A percentile compares a stretch with the other conserved stretches of the same genome.
Evolutionary conservation across 1,284 basidiomycete species (phyloP).

Genomic region (Ustilago sp.): DNA sequence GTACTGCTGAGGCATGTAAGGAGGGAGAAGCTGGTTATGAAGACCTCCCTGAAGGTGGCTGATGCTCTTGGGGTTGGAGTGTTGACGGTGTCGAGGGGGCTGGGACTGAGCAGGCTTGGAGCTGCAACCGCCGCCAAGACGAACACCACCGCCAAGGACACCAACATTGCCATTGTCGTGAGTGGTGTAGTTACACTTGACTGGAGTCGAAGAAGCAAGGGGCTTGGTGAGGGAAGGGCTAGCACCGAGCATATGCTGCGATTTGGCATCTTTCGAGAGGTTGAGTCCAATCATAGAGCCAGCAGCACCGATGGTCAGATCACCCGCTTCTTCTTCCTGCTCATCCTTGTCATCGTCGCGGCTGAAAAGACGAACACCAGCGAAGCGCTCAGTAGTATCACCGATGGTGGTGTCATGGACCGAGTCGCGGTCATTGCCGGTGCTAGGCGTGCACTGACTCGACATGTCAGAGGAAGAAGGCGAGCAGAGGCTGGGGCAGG

Average conservation of each 20-base stretch:
- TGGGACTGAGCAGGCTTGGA: neutral
- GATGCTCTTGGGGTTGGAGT: slow-evolving; percentile 40
- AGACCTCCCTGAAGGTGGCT: slow-evolving; percentile 33
- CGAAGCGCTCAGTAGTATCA: slow-evolving; percentile 37
- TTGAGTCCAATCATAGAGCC: slow-evolving; percentile 28
- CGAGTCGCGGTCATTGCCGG: slow-evolving; percentile 15
- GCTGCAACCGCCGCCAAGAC: slow-evolving; percentile 47
- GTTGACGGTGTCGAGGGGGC: slow-evolving; percentile 32
- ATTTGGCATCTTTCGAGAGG: slow-evolving; percentile 12
- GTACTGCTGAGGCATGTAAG: slow-evolving; percentile 17
- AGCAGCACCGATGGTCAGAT: slow-evolving; percentile 39
- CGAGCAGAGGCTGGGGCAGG: slow-evolving; percentile 47
- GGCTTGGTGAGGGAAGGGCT: slow-evolving; percentile 9
- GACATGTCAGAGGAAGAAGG: slow-evolving; percentile 24
- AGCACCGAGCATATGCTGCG: neutral
- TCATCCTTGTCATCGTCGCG: slow-evolving; percentile 30
- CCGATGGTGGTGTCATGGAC: slow-evolving; percentile 36
- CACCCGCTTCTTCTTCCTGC: slow-evolving; percentile 35
- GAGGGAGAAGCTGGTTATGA: slow-evolving; percentile 27
- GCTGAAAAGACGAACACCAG: slow-evolving; percentile 35
- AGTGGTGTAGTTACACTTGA: slow-evolving; percentile 57
- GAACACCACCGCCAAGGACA: slow-evolving; percentile 60
- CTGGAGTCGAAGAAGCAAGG: slow-evolving; percentile 14
- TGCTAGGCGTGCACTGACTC: slow-evolving; percentile 25
- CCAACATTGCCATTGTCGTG: slow-evolving; percentile 65